phyloP scores from a whole-genome alignment of 2,329 filamentous ascomycete species.

The Furcasterigmium sp. region DNA sequence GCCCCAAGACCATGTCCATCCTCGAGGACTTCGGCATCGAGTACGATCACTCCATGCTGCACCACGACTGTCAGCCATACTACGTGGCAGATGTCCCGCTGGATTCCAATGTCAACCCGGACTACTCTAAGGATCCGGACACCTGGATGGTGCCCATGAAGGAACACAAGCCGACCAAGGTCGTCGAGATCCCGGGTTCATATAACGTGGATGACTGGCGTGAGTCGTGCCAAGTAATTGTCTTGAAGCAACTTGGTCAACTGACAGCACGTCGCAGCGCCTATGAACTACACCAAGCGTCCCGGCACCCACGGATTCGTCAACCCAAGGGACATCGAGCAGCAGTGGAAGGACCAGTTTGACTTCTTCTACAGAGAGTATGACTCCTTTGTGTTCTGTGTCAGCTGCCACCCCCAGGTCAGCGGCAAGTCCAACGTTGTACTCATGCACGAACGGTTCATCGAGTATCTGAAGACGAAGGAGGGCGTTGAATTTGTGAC shows the following conservation, averaged over 20 bases:
- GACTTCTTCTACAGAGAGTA: conserved; percentile 37
- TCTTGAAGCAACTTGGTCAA: no score
- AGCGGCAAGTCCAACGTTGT: conserved; percentile 40
- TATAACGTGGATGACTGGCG: conserved; percentile 44
- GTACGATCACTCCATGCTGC: conserved; percentile 43
- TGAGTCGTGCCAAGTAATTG: no score
- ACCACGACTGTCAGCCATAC: conserved; percentile 38
- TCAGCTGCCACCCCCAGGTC: conserved; percentile 41
- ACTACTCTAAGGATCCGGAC: conserved; percentile 13
- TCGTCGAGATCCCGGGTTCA: conserved; percentile 39
- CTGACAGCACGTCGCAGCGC: no score
- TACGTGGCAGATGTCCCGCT: conserved; percentile 18
- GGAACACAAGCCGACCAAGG: conserved; percentile 15
- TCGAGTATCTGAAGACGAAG: conserved; percentile 37
- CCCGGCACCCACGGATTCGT: conserved; percentile 29
- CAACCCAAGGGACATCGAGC: conserved; percentile 32
- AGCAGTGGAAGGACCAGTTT: conserved; percentile 40
- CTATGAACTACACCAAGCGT: conserved; percentile 20
- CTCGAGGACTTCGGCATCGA: conserved; percentile 34
- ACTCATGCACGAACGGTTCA: conserved; percentile 38
- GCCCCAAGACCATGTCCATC: conserved; percentile 27
- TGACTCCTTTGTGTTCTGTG: conserved; percentile 39
- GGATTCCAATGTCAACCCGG: conserved; percentile 10
- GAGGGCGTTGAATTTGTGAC: conserved; percentile 33
- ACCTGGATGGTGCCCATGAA: conserved; percentile 14